These are phyloP conservation scores for Penicillium sp. DNA, from an alignment of 2,329 filamentous ascomycete genomes.

Conservation along the genomic window DNA sequence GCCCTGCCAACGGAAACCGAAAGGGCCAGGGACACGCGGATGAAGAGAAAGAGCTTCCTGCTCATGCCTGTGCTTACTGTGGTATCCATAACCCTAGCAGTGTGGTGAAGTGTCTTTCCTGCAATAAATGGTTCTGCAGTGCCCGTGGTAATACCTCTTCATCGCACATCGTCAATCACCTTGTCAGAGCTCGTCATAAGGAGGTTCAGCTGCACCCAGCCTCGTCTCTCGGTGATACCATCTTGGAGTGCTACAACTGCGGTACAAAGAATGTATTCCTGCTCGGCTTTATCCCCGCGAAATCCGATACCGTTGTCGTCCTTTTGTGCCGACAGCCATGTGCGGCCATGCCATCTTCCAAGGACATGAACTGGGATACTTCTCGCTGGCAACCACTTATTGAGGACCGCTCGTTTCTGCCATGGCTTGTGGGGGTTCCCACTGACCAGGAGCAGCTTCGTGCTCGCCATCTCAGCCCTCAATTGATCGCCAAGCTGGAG, in stretches of 20 bases:
- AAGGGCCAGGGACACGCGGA: conserved; percentile 60
- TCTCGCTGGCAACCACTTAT: conserved; percentile 97
- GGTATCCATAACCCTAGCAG: conserved; percentile 94
- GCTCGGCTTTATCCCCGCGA: conserved; percentile 95
- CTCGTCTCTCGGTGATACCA: conserved; percentile 90
- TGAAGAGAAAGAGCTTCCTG: conserved; percentile 86
- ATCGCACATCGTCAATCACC: conserved; percentile 96
- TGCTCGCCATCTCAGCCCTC: conserved; percentile 86
- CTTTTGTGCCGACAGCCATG: conserved; percentile 95
- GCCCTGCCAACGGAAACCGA: conserved; percentile 73
- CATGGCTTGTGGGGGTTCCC: conserved; percentile 87
- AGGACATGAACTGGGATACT: conserved; percentile 99
- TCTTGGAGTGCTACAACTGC: conserved; percentile 98
- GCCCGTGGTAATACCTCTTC: conserved; percentile 94
- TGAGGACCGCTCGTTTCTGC: conserved; percentile 90
- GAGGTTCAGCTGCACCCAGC: conserved; percentile 95
- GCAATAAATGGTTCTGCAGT: conserved; percentile 99
- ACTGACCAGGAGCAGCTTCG: conserved; percentile 95
- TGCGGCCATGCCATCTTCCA: conserved; percentile 89
- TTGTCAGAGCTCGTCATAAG: conserved; percentile 96
- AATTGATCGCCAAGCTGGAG: conserved; percentile 93
- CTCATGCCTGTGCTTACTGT: conserved; percentile 96
- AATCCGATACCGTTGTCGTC: conserved; percentile 97
- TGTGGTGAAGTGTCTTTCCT: conserved; percentile 93
- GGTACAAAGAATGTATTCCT: conserved; percentile 99